Conservation (phyloP, 2,329 filamentous ascomycete species). For the Aspergillus quadricinctus region DNA sequence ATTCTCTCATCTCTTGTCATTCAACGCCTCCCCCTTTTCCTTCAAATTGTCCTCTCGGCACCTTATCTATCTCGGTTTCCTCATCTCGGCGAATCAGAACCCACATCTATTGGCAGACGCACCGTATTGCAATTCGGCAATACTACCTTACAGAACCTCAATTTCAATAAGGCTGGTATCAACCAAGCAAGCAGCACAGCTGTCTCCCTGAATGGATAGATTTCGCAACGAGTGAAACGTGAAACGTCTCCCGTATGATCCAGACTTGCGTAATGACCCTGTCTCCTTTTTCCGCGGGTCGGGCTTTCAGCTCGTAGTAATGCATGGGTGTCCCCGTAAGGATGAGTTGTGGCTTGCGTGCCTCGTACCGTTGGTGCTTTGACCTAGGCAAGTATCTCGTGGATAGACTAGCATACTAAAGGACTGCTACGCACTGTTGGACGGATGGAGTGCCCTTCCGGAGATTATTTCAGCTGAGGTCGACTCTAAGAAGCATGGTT, state of each 20-base stretch:
- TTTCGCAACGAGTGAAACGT: neutral
- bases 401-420: neutral
- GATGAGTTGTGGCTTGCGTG: neutral
- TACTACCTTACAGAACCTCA: neutral
- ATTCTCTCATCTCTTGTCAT: neutral
- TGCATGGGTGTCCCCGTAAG: neutral
- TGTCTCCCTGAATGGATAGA: neutral
- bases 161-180: neutral
- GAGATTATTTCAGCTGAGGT: neutral
- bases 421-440: neutral
- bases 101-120: neutral
- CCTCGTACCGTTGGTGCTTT: neutral
- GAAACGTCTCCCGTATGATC: neutral
- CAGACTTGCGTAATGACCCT: neutral
- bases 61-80: neutral
- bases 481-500: no score
- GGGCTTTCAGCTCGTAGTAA: neutral
- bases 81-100: neutral
- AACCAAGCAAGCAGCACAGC: neutral
- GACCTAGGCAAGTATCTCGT: neutral
- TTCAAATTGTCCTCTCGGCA: neutral
- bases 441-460: neutral
- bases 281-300: neutral
- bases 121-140: neutral
- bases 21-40: neutral